These are phyloP conservation scores for Senna tora DNA, from an alignment of 306 rosid genomes.

Conservation along the genomic window DNA sequence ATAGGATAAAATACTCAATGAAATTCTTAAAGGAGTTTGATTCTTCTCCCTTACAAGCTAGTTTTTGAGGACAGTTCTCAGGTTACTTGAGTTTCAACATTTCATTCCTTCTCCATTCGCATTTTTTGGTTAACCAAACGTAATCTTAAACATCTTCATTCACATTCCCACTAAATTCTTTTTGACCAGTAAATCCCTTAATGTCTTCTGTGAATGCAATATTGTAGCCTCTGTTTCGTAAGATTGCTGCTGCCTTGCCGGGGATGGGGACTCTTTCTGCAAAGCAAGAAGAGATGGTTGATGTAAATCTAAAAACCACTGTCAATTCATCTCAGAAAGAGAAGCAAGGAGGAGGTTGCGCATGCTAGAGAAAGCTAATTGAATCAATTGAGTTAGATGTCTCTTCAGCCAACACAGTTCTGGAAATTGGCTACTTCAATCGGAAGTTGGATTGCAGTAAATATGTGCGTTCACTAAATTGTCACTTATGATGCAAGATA, in stretches of 20 bases:
- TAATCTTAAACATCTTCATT: no score
- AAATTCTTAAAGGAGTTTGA: no score
- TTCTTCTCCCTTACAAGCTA: no score
- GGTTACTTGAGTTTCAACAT: no score
- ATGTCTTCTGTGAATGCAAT: constrained; percentile 34
- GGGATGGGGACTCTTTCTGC: constrained; percentile 97
- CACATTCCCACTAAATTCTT: no score
- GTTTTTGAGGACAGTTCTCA: no score
- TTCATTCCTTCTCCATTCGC: no score
- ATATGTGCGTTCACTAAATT: constrained; percentile 35
- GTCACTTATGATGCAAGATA: constrained; percentile 38
- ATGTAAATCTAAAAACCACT: constrained; percentile 86
- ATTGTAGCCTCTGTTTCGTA: constrained; percentile 94
- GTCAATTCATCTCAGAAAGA: constrained; percentile 72
- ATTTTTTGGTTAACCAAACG: no score
- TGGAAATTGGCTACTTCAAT: constrained; percentile 31
- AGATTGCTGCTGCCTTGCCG: constrained; percentile 98
- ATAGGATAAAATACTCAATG: no score
- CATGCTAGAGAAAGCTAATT: constrained; percentile 69
- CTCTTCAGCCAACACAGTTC: constrained; percentile 32
- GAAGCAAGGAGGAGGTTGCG: constrained; percentile 94
- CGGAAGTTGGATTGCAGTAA: constrained; percentile 36
- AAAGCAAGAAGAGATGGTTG: constrained; percentile 97
- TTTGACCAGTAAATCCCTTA: no score
- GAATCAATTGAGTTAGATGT: neutral